Evolutionary conservation across 371 early-diverging fungal species (phyloP), one percentile per base, ranked within the genome.

Genomic region (Rhizoclosmatium hyalinum): DNA sequence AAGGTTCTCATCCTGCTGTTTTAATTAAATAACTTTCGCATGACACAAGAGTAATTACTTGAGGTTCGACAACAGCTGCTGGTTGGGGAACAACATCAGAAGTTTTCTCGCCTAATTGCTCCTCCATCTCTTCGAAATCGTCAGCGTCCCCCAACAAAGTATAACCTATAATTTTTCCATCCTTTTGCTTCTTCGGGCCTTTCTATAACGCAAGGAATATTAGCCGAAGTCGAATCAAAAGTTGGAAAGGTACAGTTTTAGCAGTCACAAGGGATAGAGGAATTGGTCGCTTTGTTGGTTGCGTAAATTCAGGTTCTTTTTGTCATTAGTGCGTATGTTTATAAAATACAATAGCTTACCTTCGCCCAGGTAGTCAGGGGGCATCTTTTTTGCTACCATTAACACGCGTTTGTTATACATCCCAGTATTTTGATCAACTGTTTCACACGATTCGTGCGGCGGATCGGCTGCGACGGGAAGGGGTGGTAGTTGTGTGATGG

Each of bases 101-200:
- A 17, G 43, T 19, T 43, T 65, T 42, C 6, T 65, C 68, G 57
- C 47, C 57, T 32, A 56, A 50, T 39, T 61, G 21, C 24, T 45
- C 57, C 53, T 78, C 81, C 66, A 80, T 53, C 46, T 76, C 78
- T 24, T 44, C 72, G 65, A 71, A 81, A 42, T 80, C 81, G 4
- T 74, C 73, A 21, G 72, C 75, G 60, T 77, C 77, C 5, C 84
- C 81, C 3, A 80, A 76, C 2, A 83, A n/a, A 2, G 81, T 75
- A 53, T 80, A 80, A 3, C 39, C 78, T 24, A 79, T 78, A 10
- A 66, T 19, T 62, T 66, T 66, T 1, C 64, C 58, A 12, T 73
- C 42, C 43, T 74, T 64, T 43, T 79, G 77, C 12, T 80, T 79
- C 12, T 55, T 41, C 68, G 76, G 57, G 45, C 70, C 69, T 65